phyloP scores from a whole-genome alignment of 305 asterid genomes.

The Andrographis paniculata region DNA sequence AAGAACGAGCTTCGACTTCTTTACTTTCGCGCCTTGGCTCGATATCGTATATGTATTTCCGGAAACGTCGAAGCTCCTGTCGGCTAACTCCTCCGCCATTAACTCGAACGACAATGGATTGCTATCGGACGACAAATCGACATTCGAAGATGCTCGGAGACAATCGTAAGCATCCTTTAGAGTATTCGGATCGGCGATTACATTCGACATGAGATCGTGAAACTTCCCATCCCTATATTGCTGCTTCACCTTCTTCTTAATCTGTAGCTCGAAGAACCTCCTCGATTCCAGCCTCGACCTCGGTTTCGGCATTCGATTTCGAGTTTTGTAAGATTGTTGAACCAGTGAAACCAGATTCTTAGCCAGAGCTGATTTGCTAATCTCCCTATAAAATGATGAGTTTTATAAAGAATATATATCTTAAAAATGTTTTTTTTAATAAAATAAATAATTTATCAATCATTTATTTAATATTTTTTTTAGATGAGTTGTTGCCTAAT shows the following conservation, averaged over 20 bases:
- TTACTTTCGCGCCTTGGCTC: slow-evolving; percentile 44
- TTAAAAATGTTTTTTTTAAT: too few species aligned
- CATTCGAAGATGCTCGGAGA: slow-evolving; percentile 53
- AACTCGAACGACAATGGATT: slow-evolving; percentile 55
- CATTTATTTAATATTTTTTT: too few species aligned
- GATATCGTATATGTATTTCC: slow-evolving; percentile 52
- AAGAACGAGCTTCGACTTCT: slow-evolving; percentile 54
- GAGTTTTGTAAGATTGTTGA: slow-evolving; percentile 44
- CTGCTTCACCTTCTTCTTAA: slow-evolving; percentile 82
- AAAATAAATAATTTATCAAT: too few species aligned
- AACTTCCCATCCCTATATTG: slow-evolving; percentile 61
- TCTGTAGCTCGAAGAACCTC: slow-evolving; percentile 56
- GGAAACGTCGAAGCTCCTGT: slow-evolving; percentile 50
- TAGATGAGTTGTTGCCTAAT: too few species aligned
- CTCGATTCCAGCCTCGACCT: slow-evolving; percentile 41
- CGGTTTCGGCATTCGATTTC: slow-evolving; percentile 32
- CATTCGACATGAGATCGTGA: slow-evolving; percentile 48
- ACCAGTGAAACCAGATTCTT: slow-evolving; percentile 57
- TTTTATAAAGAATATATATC: too few species aligned
- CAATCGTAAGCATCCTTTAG: slow-evolving; percentile 73
- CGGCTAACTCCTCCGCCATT: slow-evolving; percentile 60
- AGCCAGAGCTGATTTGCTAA: slow-evolving; percentile 32
- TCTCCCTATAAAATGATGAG: too few species aligned
- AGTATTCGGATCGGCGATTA: slow-evolving; percentile 64
- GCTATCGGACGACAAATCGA: slow-evolving; percentile 35